Conservation (phyloP, 164 flowering plant genomes). For the Vitis riparia region DNA sequence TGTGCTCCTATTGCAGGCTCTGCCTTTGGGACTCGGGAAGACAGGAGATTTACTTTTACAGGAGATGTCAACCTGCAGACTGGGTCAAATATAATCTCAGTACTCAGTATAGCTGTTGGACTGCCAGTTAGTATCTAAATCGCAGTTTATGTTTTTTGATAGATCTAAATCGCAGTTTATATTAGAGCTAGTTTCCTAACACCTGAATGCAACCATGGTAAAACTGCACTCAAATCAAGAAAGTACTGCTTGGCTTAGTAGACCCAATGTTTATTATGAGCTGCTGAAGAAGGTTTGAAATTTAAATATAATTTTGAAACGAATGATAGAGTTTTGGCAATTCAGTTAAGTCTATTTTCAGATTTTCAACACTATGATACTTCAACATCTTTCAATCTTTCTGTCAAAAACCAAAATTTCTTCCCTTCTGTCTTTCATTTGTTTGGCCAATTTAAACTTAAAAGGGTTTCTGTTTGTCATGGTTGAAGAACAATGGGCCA, state of each 20-base stretch:
- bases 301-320: background rate
- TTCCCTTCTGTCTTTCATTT: background rate
- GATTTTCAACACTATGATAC: background rate
- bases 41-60: slow-evolving; percentile 29
- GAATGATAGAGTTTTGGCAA: background rate
- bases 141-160: background rate
- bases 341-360: background rate
- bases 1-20: slow-evolving; percentile 30
- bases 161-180: background rate
- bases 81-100: slow-evolving; percentile 43
- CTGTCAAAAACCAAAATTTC: background rate
- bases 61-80: slow-evolving; percentile 34
- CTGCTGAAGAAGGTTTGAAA: background rate
- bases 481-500: slow-evolving; percentile 39
- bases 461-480: background rate
- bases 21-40: slow-evolving; percentile 32
- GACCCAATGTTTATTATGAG: background rate
- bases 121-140: slow-evolving; percentile 37
- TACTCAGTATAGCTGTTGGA: slow-evolving; percentile 55
- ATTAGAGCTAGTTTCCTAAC: background rate
- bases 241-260: background rate
- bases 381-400: background rate
- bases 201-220: background rate
- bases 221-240: background rate
- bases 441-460: background rate